These are phyloP conservation scores for Kwoniella europaea DNA, from an alignment of 768 basidiomycete species.

Conservation along the genomic window DNA sequence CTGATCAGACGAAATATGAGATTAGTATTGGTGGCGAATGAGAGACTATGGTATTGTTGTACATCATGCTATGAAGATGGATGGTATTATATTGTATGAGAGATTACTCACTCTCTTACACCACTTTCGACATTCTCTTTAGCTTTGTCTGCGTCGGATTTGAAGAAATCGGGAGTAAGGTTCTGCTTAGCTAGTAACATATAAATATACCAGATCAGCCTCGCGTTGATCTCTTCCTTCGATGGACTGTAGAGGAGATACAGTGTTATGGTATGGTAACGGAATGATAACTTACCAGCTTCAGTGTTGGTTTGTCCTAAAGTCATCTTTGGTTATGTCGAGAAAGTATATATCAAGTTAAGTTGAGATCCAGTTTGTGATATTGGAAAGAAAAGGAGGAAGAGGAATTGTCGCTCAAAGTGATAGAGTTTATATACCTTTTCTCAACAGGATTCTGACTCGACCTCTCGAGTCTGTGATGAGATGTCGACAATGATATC, in stretches of 20 bases:
- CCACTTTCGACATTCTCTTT: slow-evolving; percentile 21
- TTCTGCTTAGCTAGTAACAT: slow-evolving; percentile 17
- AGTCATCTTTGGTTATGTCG: slow-evolving; percentile 14
- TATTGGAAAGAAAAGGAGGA: too few relatives aligned
- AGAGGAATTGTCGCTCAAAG: too few relatives aligned
- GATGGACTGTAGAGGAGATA: background rate
- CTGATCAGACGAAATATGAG: background rate
- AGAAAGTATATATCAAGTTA: too few relatives aligned
- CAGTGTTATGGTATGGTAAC: background rate
- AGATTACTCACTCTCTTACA: slow-evolving; percentile 21
- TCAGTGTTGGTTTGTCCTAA: slow-evolving; percentile 23
- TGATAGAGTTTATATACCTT: too few relatives aligned
- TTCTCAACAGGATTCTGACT: too few relatives aligned
- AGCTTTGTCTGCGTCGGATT: slow-evolving; percentile 27
- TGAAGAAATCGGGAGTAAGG: slow-evolving; percentile 28
- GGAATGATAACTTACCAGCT: slow-evolving; percentile 17
- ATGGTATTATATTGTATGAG: too few relatives aligned
- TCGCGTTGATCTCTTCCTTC: too few relatives aligned
- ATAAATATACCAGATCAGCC: background rate
- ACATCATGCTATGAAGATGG: too few relatives aligned
- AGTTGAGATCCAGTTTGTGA: too few relatives aligned
- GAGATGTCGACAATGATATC: too few relatives aligned
- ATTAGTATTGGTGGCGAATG: background rate
- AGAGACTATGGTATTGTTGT: too few relatives aligned
- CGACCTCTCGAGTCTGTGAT: too few relatives aligned